These are phyloP conservation scores for Meyerozyma carpophila DNA, from an alignment of 1,139 yeast species.

Conservation along the genomic window DNA sequence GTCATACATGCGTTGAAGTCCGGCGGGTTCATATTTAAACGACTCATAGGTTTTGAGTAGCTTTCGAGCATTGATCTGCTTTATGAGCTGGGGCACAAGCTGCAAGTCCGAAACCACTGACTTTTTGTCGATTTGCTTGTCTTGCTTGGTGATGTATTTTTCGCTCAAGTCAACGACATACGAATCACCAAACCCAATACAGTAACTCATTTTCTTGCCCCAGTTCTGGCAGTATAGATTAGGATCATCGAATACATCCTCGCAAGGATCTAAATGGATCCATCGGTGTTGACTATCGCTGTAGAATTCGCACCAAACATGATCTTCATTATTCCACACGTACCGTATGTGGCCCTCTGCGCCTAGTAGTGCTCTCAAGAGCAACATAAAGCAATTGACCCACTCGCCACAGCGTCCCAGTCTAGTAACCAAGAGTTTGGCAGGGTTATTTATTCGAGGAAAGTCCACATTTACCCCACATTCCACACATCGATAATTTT, in stretches of 20 bases:
- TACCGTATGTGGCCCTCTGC: conserved; percentile 52
- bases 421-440: conserved; percentile 53
- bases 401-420: conserved; percentile 93
- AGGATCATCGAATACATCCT: conserved; percentile 80
- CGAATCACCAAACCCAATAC: conserved; percentile 57
- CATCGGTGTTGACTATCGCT: conserved; percentile 58
- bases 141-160: conserved; percentile 56
- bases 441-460: conserved; percentile 72
- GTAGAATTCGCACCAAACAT: conserved; percentile 92
- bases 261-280: conserved; percentile 91
- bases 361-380: conserved; percentile 55
- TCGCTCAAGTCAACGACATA: conserved; percentile 66
- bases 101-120: conserved; percentile 32
- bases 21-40: conserved; percentile 8
- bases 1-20: conserved; percentile 5
- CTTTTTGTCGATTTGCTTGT: conserved; percentile 47
- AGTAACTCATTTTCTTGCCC: conserved; percentile 92
- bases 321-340: conserved; percentile 88
- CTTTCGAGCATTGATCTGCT: conserved; percentile 29
- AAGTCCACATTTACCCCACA: conserved; percentile 52
- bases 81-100: conserved; percentile 32
- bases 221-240: conserved; percentile 72
- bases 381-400: conserved; percentile 77
- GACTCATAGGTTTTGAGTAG: conserved; percentile 22
- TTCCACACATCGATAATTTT: conserved; percentile 52